Conservation (phyloP, 2,329 filamentous ascomycete species). For the Xylariaceae sp. region DNA sequence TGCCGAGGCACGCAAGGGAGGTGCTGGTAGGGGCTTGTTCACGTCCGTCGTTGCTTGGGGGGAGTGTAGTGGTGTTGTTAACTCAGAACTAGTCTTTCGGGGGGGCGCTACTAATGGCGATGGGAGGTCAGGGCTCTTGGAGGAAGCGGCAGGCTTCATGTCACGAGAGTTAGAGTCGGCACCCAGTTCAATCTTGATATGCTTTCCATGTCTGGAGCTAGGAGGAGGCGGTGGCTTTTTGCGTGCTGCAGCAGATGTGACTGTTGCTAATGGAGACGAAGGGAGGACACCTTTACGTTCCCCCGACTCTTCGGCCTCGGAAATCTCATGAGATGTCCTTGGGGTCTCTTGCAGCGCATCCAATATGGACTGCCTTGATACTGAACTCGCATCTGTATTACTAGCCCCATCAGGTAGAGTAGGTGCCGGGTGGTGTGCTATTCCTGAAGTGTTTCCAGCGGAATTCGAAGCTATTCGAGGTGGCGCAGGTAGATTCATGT, state of each 20-base stretch:
- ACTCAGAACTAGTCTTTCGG: conserved; percentile 34
- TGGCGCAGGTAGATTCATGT: conserved; percentile 49
- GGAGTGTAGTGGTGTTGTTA: conserved; percentile 40
- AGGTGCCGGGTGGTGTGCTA: conserved; percentile 33
- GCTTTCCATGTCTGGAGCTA: conserved; percentile 79
- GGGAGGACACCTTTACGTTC: conserved; percentile 48
- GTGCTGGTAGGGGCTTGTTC: conserved; percentile 68
- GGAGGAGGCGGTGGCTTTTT: conserved; percentile 72
- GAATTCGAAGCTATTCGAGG: conserved; percentile 38
- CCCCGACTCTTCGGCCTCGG: conserved; percentile 56
- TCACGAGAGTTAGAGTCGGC: conserved; percentile 44
- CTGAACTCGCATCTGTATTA: conserved; percentile 64
- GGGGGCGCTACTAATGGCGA: conserved; percentile 26
- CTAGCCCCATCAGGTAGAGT: conserved; percentile 52
- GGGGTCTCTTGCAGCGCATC: conserved; percentile 60
- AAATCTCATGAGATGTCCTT: conserved; percentile 64
- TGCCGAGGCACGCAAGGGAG: conserved; percentile 54
- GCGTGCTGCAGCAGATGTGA: conserved; percentile 38
- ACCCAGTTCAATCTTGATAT: conserved; percentile 62
- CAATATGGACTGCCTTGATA: conserved; percentile 65
- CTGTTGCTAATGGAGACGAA: conserved; percentile 35
- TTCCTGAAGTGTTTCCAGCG: conserved; percentile 27
- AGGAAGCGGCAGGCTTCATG: conserved; percentile 16
- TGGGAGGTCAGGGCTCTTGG: conserved; percentile 32
- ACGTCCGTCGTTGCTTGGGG: conserved; percentile 55